These are phyloP conservation scores for Globisporangium echinulatum DNA, from an alignment of 352 stramenopile species.

Conservation along the genomic window DNA sequence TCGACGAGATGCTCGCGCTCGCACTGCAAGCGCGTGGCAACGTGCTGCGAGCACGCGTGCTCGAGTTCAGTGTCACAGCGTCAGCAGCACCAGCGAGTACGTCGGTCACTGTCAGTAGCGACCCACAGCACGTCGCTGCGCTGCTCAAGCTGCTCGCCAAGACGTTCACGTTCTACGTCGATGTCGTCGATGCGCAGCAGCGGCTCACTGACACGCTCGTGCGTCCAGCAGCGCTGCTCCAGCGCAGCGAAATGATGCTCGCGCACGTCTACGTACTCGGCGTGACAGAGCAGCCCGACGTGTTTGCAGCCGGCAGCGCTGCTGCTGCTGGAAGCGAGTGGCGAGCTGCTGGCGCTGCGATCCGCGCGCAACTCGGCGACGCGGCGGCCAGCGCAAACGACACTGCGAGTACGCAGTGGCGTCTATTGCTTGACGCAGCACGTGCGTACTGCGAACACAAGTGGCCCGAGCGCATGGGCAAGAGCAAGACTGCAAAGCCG, in stretches of 20 bases:
- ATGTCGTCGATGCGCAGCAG: conserved; percentile 32
- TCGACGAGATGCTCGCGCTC: conserved; percentile 64
- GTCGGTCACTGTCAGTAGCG: background rate
- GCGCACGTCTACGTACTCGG: conserved; percentile 32
- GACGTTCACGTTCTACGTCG: conserved; percentile 52
- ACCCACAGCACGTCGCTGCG: background rate
- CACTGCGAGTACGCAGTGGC: conserved; percentile 20
- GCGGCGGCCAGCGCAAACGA: background rate
- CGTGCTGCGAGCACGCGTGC: conserved; percentile 30
- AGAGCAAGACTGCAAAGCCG: conserved; percentile 30
- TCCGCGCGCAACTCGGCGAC: background rate
- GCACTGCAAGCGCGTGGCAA: conserved; percentile 37
- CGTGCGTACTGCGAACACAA: conserved; percentile 52
- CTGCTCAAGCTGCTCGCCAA: conserved; percentile 57
- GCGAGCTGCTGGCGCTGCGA: background rate
- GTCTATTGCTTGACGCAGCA: conserved; percentile 24
- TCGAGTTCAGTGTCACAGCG: background rate
- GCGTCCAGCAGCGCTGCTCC: conserved; percentile 19
- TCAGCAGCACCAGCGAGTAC: background rate
- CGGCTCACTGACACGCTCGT: conserved; percentile 17
- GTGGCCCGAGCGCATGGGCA: conserved; percentile 57
- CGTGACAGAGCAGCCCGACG: conserved; percentile 12
- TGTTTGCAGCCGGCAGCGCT: conserved; percentile 13
- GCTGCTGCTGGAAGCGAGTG: conserved; percentile 11
- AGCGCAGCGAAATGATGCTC: conserved; percentile 35